phyloP scores from a whole-genome alignment of 139 green algal species.

The Zygnema circumcarinatum region DNA sequence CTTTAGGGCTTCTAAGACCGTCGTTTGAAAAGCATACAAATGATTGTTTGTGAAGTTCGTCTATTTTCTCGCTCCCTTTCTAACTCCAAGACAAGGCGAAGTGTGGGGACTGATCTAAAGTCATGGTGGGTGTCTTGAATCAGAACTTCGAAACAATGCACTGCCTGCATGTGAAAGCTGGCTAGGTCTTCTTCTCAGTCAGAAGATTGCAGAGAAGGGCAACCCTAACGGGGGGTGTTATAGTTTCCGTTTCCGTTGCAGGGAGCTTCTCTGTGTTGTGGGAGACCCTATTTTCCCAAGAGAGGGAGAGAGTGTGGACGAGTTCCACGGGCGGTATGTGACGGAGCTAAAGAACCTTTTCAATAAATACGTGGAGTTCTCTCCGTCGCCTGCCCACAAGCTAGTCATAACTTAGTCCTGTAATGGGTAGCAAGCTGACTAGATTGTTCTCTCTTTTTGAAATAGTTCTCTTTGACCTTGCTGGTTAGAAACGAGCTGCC shows the following conservation, averaged over 20 bases:
- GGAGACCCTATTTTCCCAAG: conserved; percentile 50
- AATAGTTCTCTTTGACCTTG: too few relatives aligned
- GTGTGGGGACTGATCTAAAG: too few relatives aligned
- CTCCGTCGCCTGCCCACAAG: conserved; percentile 43
- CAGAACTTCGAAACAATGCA: too few relatives aligned
- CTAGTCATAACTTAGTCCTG: conserved; percentile 22
- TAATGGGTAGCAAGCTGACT: too few relatives aligned
- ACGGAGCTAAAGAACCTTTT: conserved; percentile 26
- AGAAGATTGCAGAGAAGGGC: too few relatives aligned
- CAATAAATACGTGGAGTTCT: conserved; percentile 41
- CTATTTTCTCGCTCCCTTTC: neutral
- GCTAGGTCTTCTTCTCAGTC: too few relatives aligned
- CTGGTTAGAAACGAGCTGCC: too few relatives aligned
- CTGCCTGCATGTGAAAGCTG: too few relatives aligned
- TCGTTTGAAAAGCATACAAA: neutral
- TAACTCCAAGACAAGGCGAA: neutral
- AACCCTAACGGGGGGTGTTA: too few relatives aligned
- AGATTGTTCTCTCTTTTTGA: too few relatives aligned
- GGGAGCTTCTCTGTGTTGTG: conserved; percentile 42
- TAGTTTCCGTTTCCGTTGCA: conserved; percentile 18
- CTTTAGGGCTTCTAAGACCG: neutral
- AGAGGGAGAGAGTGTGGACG: conserved; percentile 45
- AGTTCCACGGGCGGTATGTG: conserved; percentile 51
- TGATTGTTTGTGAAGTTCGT: neutral
- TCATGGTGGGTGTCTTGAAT: too few relatives aligned